Percentiles rank a stretch among this genome's conserved stretches.
Conservation (phyloP, 768 basidiomycete species). For the Pisolithus sp. region DNA sequence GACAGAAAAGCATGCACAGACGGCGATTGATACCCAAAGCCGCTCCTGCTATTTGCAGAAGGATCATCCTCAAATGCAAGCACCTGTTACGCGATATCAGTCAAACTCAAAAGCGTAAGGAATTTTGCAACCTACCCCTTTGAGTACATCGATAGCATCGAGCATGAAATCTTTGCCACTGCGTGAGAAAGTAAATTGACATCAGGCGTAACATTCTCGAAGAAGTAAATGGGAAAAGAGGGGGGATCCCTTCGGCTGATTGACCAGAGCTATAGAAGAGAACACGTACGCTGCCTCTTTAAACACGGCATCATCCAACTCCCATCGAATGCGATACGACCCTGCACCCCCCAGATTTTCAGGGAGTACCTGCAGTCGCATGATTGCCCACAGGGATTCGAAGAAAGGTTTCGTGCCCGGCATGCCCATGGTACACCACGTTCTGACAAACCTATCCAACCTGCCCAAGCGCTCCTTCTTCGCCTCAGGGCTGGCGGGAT, state of each 20-base stretch:
- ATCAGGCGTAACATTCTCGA: background rate
- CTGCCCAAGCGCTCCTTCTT: conserved; percentile 73
- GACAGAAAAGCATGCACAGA: conserved; percentile 49
- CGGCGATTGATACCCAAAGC: conserved; percentile 31
- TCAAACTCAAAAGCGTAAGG: conserved; percentile 6
- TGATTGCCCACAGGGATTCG: conserved; percentile 60
- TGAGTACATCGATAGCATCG: conserved; percentile 82
- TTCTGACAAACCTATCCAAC: conserved; percentile 66
- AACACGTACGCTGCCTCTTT: conserved; percentile 83
- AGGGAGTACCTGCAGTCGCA: conserved; percentile 78
- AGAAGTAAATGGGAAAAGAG: background rate
- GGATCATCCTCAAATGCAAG: conserved; percentile 71
- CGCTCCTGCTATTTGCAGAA: conserved; percentile 27
- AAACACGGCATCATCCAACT: conserved; percentile 91
- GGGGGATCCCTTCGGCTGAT: background rate
- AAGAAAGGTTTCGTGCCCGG: conserved; percentile 85
- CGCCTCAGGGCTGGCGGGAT: conserved; percentile 58
- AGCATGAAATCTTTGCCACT: conserved; percentile 95
- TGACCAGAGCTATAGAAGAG: conserved; percentile 2
- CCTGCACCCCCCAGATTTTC: conserved; percentile 80
- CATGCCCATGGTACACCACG: conserved; percentile 83
- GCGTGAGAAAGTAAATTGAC: conserved; percentile 15
- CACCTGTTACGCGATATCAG: conserved; percentile 30
- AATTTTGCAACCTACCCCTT: conserved; percentile 58
- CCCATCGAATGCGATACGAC: conserved; percentile 69